These are phyloP conservation scores for Eucommia ulmoides DNA, from an alignment of 257 asterid genomes.

Conservation along the genomic window DNA sequence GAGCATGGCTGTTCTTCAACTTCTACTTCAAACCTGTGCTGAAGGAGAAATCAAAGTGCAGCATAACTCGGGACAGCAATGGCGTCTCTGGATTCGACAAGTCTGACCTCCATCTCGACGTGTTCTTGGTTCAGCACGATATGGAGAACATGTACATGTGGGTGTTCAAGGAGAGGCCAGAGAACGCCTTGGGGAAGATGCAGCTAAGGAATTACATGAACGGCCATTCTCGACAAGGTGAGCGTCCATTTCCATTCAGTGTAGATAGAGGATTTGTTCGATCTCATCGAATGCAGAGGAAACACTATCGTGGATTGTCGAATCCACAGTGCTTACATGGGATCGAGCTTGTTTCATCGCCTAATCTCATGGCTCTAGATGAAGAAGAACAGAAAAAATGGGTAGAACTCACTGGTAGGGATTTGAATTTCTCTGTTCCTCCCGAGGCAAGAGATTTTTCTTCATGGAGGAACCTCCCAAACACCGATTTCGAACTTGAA, in stretches of 20 bases:
- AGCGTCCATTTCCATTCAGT: constrained; percentile 40
- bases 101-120: constrained; percentile 36
- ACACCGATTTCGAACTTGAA: constrained; percentile 44
- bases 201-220: constrained; percentile 52
- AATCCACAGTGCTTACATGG: constrained; percentile 53
- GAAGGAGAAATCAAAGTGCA: constrained; percentile 36
- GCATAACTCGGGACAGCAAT: constrained; percentile 20
- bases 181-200: constrained; percentile 48
- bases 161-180: constrained; percentile 49
- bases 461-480: constrained; percentile 44
- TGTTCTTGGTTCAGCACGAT: constrained; percentile 44
- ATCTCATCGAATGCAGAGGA: constrained; percentile 46
- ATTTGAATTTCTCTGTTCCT: constrained; percentile 32
- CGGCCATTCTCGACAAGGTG: constrained; percentile 41
- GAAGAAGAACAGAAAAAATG: constrained; percentile 45
- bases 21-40: constrained; percentile 49
- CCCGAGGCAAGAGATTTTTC: constrained; percentile 42
- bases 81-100: constrained; percentile 40
- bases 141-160: constrained; percentile 54
- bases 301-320: constrained; percentile 41
- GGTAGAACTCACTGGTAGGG: constrained; percentile 43
- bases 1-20: constrained; percentile 53
- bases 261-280: constrained; percentile 41
- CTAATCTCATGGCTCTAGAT: constrained; percentile 27
- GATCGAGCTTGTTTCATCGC: constrained; percentile 32